Evolutionary conservation across 345 rosid genomes (phyloP), one percentile per base, ranked within the genome.

Genomic region (Psidium friedrichsthalianum): DNA sequence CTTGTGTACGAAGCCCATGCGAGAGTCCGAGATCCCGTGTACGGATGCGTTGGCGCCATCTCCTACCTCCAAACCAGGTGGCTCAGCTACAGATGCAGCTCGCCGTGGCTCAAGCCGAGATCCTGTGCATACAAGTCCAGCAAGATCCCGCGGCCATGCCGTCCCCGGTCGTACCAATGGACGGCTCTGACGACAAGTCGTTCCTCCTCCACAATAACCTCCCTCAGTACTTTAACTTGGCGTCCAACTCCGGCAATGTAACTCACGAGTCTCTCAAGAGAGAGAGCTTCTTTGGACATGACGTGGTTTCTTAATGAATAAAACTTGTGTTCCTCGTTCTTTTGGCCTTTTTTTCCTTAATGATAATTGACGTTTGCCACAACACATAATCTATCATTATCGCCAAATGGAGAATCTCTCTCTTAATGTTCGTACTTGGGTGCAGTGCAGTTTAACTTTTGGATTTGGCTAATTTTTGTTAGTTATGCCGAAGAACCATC

Each of bases 1-100:
- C 83, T 87, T 64, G 89, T 87, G 83, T 87, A 87, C n/a, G 89
- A 87, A 69, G 89, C 89, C 18, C 85, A 69, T 47, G 89, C 89
- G 22, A 84, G 89, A 52, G 89, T 85, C 55, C 57, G 89, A 11
- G 89, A 87, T 83, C 89, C 89, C 0, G 89, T 87, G 32, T 87
- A 87, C n/a, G 89, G 89, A 9, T 87, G 89, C 51, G 89, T 87
- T 5, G 86, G 89, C 40, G 86, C 86, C 10, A 87, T 87, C 47
- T 87, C 89, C n/a, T 87, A 85, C 85, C 85, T 87, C 25, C 89
- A 87, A 84, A 82, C 89, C 89, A 87, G 85, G 86, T 87, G 74
- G 36, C 86, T 47, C 89, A 87, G 83, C 86, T 87, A 20, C 89
- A 84, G 84, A 84, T 84, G 89, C 89, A 87, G 82, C 89, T 87